Evolutionary conservation across 2,329 filamentous ascomycete species (phyloP).

Genomic region (Ceratocystis ficicola): DNA sequence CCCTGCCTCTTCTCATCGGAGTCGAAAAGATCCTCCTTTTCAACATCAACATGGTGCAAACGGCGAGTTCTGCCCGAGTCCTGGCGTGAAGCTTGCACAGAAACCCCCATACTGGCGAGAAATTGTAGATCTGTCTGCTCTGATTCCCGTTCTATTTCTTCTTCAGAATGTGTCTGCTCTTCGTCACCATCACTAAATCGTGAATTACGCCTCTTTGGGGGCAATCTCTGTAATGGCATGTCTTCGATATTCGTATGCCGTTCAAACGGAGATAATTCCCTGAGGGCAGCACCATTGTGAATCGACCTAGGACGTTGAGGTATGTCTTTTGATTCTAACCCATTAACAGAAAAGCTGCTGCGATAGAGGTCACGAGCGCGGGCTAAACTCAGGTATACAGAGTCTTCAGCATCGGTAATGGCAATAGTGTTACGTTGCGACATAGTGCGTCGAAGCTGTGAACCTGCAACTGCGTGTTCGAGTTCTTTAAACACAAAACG

Average conservation of each 20-base stretch:
- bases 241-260: not conserved
- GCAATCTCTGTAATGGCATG: not conserved
- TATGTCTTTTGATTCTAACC: not conserved
- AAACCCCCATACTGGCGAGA: conserved; percentile 9
- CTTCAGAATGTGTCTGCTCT: not conserved
- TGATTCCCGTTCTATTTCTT: not conserved
- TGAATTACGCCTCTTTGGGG: not conserved
- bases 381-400: not conserved
- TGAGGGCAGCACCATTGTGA: not conserved
- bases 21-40: not conserved
- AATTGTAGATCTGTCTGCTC: conserved; percentile 4
- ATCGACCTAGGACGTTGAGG: not conserved
- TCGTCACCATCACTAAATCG: not conserved
- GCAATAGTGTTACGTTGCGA: not conserved
- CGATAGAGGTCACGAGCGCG: not conserved
- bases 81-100: conserved; percentile 30
- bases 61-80: conserved; percentile 3
- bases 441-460: conserved; percentile 1
- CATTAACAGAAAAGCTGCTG: not conserved
- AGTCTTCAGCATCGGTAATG: conserved; percentile 3
- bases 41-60: not conserved
- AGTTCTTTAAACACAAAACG: conserved; percentile 11
- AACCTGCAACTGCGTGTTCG: not conserved
- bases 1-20: not conserved
- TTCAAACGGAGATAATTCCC: not conserved